Evolutionary conservation across 2,329 filamentous ascomycete genomes (phyloP).

Genomic region (Helotiales sp.): DNA sequence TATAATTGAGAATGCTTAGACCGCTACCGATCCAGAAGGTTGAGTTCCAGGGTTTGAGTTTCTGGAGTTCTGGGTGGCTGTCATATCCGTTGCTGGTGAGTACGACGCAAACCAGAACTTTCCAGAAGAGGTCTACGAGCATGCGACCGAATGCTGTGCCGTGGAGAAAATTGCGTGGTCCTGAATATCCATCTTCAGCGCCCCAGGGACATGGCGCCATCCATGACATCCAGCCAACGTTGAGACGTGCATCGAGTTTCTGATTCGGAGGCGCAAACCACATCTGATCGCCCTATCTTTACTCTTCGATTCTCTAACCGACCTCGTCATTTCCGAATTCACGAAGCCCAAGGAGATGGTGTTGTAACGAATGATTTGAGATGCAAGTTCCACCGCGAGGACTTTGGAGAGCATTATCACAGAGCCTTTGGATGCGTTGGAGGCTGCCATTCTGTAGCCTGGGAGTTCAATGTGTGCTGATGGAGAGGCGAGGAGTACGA

Average conservation of each 20-base stretch:
- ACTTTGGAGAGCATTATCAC: conserved; percentile 2
- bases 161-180: conserved; percentile 61
- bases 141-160: conserved; percentile 60
- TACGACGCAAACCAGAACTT: conserved; percentile 60
- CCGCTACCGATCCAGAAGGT: conserved; percentile 59
- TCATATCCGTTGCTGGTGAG: conserved; percentile 58
- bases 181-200: conserved; percentile 62
- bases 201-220: conserved; percentile 79
- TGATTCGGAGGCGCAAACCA: background rate
- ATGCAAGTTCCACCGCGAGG: background rate
- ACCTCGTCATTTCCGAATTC: background rate
- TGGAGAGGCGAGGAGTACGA: conserved; percentile 1
- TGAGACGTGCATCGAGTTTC: conserved; percentile 70
- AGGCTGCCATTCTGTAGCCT: background rate
- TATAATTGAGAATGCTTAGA: conserved; percentile 65
- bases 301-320: background rate
- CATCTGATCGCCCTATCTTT: conserved; percentile 3
- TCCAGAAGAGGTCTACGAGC: conserved; percentile 63
- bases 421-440: conserved; percentile 1
- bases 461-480: background rate
- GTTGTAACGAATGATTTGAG: background rate
- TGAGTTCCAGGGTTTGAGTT: conserved; percentile 58
- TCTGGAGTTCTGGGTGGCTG: conserved; percentile 55
- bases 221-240: conserved; percentile 72
- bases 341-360: conserved; percentile 3